Conservation (phyloP, 2,329 filamentous ascomycete species). For the Apiospora arundinis region DNA sequence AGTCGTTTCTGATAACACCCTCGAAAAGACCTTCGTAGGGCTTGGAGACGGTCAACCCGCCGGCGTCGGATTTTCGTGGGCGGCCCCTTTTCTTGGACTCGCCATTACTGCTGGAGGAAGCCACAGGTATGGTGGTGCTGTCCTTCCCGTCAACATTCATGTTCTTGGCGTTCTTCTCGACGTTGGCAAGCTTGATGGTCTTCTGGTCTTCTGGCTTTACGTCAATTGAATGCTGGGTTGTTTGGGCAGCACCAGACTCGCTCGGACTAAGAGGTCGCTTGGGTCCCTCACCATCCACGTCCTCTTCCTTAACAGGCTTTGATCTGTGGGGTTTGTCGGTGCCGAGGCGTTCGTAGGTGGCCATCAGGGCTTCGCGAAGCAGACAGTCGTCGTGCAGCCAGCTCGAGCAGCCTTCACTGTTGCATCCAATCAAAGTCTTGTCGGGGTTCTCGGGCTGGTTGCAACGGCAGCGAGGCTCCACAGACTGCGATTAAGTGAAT, state of each 20-base stretch:
- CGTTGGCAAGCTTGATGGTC: conserved; percentile 42
- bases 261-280: conserved; percentile 58
- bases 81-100: conserved; percentile 42
- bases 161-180: conserved; percentile 33
- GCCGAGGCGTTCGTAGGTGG: conserved; percentile 57
- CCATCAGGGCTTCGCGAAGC: conserved; percentile 58
- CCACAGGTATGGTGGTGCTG: conserved; percentile 45
- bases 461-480: conserved; percentile 64
- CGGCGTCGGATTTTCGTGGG: conserved; percentile 46
- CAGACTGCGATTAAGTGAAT: conserved; percentile 46
- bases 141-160: conserved; percentile 40
- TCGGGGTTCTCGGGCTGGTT: conserved; percentile 67
- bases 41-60: conserved; percentile 43
- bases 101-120: conserved; percentile 27
- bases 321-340: conserved; percentile 55
- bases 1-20: conserved; percentile 54
- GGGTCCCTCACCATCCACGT: conserved; percentile 46
- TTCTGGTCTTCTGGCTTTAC: conserved; percentile 52
- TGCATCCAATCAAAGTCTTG: conserved; percentile 64
- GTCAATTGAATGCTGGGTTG: conserved; percentile 57
- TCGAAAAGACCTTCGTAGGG: conserved; percentile 61
- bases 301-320: conserved; percentile 45
- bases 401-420: conserved; percentile 57
- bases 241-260: conserved; percentile 56
- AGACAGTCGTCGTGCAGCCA: conserved; percentile 72